phyloP scores from a whole-genome alignment of 208 protist species.

The Leishmania guyanensis region DNA sequence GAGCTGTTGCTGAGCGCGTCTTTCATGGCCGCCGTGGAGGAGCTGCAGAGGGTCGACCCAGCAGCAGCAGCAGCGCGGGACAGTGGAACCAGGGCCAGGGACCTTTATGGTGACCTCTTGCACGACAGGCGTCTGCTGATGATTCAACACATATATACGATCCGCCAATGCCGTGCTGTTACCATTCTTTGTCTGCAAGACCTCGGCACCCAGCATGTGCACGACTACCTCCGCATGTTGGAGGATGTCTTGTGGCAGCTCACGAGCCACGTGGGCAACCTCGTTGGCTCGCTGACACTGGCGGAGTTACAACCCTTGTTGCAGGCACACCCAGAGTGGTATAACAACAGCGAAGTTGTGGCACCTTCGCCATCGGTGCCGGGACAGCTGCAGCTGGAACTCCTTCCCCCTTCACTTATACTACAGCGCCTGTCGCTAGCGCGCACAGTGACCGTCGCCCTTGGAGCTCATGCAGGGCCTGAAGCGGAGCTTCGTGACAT shows the following conservation, averaged over 20 bases:
- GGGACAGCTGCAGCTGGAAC: not conserved
- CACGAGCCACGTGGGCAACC: constrained; percentile 40
- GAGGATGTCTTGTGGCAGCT: constrained; percentile 86
- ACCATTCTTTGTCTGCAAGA: constrained; percentile 69
- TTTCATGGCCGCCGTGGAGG: constrained; percentile 29
- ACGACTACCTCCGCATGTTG: constrained; percentile 75
- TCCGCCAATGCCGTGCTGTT: constrained; percentile 67
- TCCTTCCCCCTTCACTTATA: constrained; percentile 25
- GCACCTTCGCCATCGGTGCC: not conserved
- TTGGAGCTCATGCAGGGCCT: constrained; percentile 37
- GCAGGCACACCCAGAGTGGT: not conserved
- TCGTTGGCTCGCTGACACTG: constrained; percentile 46
- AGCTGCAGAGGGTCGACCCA: not conserved
- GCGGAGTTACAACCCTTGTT: constrained; percentile 17
- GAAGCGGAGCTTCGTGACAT: constrained; percentile 38
- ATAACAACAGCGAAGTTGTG: constrained; percentile 22
- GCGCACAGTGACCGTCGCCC: constrained; percentile 42
- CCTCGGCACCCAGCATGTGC: constrained; percentile 69
- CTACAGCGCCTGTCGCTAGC: constrained; percentile 55
- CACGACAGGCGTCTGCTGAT: not conserved
- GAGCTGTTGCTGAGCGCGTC: constrained; percentile 70
- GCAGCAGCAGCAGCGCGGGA: not conserved
- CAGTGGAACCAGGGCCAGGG: not conserved
- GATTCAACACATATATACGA: constrained; percentile 42
- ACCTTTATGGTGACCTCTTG: not conserved